Conservation (phyloP, 352 stramenopile genomes). For the Elongisporangium undulatum region DNA sequence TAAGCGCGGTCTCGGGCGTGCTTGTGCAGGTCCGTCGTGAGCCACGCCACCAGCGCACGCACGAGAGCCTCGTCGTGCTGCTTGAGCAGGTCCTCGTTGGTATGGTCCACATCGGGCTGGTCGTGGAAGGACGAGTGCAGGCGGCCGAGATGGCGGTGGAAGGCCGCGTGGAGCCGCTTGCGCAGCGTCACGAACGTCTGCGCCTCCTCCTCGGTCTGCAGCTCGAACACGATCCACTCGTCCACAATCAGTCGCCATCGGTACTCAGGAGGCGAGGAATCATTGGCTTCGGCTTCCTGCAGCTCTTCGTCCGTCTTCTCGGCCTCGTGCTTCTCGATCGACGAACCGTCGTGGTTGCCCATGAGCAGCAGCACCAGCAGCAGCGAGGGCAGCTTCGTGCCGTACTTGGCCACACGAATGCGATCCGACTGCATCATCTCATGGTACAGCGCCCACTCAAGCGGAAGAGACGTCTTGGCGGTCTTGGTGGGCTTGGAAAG, state of each 20-base stretch:
- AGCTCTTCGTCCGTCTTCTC: slow-evolving; percentile 24
- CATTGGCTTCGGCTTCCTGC: slow-evolving; percentile 7
- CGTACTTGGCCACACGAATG: slow-evolving; percentile 62
- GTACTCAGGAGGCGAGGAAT: slow-evolving; percentile 4
- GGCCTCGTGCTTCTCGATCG: slow-evolving; percentile 24
- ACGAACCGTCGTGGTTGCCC: slow-evolving; percentile 26
- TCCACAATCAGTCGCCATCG: slow-evolving; percentile 62
- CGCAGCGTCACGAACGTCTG: slow-evolving; percentile 44
- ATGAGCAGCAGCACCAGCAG: slow-evolving; percentile 63
- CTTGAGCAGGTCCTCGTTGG: slow-evolving; percentile 11
- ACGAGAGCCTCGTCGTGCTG: slow-evolving; percentile 57
- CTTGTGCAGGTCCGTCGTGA: slow-evolving; percentile 35
- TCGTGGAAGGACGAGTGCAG: slow-evolving; percentile 33
- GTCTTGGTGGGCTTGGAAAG: slow-evolving; percentile 23
- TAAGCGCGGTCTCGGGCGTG: background rate
- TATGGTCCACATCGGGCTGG: slow-evolving; percentile 1
- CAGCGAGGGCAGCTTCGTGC: slow-evolving; percentile 55
- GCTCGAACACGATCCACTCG: slow-evolving; percentile 71
- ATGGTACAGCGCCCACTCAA: slow-evolving; percentile 78
- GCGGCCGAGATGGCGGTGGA: slow-evolving; percentile 62
- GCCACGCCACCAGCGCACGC: slow-evolving; percentile 38
- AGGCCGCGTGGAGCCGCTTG: slow-evolving; percentile 50
- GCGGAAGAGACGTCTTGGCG: slow-evolving; percentile 14
- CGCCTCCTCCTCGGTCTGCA: slow-evolving; percentile 37
- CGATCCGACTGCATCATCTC: slow-evolving; percentile 84